Conservation (phyloP, 1,284 basidiomycete species). For the Vanrija pseudolonga region DNA sequence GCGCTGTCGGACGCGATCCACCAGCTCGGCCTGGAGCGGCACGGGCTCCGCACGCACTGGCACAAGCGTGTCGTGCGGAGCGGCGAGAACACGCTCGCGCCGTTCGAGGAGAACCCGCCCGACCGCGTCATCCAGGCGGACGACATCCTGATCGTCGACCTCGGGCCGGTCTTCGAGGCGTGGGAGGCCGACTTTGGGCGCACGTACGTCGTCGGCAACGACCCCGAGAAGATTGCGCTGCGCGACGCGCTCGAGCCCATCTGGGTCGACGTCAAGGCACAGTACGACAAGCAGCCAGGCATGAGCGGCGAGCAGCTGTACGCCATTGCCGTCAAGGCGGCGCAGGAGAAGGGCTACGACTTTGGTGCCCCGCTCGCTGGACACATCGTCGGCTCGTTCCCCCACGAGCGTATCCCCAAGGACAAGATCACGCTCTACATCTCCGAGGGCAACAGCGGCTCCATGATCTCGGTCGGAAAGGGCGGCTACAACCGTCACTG, state of each 20-base stretch:
- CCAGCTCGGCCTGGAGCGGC: conserved; percentile 7
- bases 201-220: conserved; percentile 17
- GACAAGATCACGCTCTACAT: conserved; percentile 21
- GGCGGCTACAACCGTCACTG: conserved; percentile 12
- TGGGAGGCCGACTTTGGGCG: conserved; percentile 21
- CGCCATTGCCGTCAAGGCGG: conserved; percentile 1
- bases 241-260: conserved; percentile 14
- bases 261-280: conserved; percentile 11
- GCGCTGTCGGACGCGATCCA: conserved; percentile 14
- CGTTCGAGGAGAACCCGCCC: conserved; percentile 19
- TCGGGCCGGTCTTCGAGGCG: conserved; percentile 17
- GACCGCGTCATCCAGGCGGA: conserved; percentile 12
- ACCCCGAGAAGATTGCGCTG: conserved; percentile 9
- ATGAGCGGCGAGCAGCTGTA: conserved; percentile 17
- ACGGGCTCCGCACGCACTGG: conserved; percentile 16
- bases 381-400: conserved; percentile 14
- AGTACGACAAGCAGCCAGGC: conserved; percentile 7
- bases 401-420: conserved; percentile 17
- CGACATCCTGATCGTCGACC: conserved; percentile 19
- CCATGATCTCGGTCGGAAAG: conserved; percentile 8
- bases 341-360: conserved; percentile 2
- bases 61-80: conserved; percentile 18
- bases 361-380: conserved; percentile 15
- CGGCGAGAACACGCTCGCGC: conserved; percentile 15
- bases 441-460: conserved; percentile 3